Evolutionary conservation across 352 stramenopile species (phyloP).

Genomic region (Saprolegnia parasitica): DNA sequence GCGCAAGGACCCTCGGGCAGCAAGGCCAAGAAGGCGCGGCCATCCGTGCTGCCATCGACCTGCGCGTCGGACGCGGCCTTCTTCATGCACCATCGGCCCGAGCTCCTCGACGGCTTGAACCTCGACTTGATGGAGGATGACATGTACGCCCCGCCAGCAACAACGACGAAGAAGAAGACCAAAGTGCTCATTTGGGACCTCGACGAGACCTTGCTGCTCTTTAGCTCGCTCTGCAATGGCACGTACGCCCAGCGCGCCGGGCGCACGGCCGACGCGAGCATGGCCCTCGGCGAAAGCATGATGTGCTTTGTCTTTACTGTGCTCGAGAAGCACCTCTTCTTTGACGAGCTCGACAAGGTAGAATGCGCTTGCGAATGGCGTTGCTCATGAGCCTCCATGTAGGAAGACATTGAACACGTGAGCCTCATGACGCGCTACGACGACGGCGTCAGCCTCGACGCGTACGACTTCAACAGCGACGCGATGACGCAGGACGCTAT

Average conservation of each 20-base stretch:
- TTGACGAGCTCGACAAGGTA: constrained; percentile 65
- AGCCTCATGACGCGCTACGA: constrained; percentile 26
- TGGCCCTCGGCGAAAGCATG: constrained; percentile 75
- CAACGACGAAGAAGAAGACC: constrained; percentile 15
- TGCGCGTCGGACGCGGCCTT: not conserved
- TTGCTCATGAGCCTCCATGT: not conserved
- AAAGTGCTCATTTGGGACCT: constrained; percentile 77
- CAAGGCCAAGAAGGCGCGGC: constrained; percentile 7
- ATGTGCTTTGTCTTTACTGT: constrained; percentile 78
- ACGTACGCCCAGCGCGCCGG: constrained; percentile 56
- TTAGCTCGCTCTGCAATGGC: constrained; percentile 73
- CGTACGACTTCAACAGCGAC: constrained; percentile 25
- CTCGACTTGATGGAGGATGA: no score
- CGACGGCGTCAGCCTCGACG: constrained; percentile 5
- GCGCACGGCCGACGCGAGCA: constrained; percentile 52
- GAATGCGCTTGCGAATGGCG: constrained; percentile 64
- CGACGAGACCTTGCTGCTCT: constrained; percentile 77
- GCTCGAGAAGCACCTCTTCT: constrained; percentile 82
- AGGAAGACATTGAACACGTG: constrained; percentile 25
- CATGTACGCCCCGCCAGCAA: not conserved
- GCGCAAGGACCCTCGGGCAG: not conserved
- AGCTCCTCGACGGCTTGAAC: not conserved
- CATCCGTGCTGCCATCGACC: not conserved
- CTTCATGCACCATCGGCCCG: not conserved
- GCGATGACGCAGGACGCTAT: constrained; percentile 6